Conservation (phyloP, 2,329 filamentous ascomycete species). For the Cercospora beticola region DNA sequence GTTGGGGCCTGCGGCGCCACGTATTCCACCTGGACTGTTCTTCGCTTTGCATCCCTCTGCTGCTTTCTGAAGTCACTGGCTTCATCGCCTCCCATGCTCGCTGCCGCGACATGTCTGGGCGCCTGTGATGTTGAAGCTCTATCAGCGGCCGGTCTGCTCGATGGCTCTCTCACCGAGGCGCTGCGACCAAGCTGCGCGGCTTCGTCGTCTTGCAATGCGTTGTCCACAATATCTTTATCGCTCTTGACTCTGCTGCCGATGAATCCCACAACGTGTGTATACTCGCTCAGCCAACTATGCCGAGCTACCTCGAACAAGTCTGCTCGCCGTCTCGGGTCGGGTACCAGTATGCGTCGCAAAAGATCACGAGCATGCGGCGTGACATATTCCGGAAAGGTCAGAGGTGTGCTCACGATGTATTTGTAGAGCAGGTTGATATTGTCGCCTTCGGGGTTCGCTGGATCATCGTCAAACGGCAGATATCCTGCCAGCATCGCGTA, state of each 20-base stretch:
- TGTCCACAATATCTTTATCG: constrained; percentile 78
- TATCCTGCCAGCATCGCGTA: constrained; percentile 99
- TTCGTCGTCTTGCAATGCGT: constrained; percentile 61
- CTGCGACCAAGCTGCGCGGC: constrained; percentile 71
- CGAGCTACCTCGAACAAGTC: constrained; percentile 96
- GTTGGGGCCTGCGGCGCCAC: constrained; percentile 88
- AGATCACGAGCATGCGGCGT: constrained; percentile 94
- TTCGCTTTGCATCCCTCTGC: constrained; percentile 79
- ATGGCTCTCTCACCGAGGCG: constrained; percentile 84
- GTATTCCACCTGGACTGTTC: constrained; percentile 97
- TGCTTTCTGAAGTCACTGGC: constrained; percentile 44
- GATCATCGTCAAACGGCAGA: constrained; percentile 95
- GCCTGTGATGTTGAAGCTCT: constrained; percentile 18
- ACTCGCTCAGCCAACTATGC: constrained; percentile 97
- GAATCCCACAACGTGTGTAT: constrained; percentile 92
- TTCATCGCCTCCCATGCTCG: constrained; percentile 28
- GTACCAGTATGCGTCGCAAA: constrained; percentile 87
- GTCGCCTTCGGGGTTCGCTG: constrained; percentile 95
- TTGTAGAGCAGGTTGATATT: constrained; percentile 99
- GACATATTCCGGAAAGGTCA: constrained; percentile 98
- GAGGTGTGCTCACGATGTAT: constrained; percentile 94
- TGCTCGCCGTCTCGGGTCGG: constrained; percentile 89
- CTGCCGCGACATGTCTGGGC: constrained; percentile 25
- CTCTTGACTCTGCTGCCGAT: constrained; percentile 95
- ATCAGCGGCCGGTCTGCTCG: constrained; percentile 47